Evolutionary conservation across 805 yeast genomes (phyloP), one percentile per base, ranked within the genome.

Genomic region (Yamadazyma insecticola): DNA sequence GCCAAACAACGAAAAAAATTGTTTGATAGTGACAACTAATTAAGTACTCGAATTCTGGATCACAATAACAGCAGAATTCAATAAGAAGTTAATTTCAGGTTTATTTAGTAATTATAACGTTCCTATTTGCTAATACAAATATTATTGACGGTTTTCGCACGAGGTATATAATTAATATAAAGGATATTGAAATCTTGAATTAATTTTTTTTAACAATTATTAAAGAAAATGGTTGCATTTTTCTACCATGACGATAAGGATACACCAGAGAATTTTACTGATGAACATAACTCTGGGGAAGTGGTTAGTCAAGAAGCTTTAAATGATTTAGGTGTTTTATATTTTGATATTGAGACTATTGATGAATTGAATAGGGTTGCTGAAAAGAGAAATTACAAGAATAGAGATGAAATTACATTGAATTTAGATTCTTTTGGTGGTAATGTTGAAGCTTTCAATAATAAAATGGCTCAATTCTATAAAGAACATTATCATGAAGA

Each of bases 401-500:
- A 88, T 60, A 64, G 94, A 39, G 98, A 90, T 55, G 67, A 63
- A 26, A 75, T 90, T 16, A 62, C 60, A 25, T 69, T 89, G 31
- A 72, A 77, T 17, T 70, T 75, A 17, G 71, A 59, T 3, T 67
- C 82, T 0, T 76, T 87, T 50, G 76, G 80, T 14, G 78, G 78
- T 22, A 80, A 75, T 32, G 33, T 51, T 9, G 54, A 51, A 3
- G 79, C 74, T 0, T 74, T 83, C 47, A 67, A 75, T 41, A 66
- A 63, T 30, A 86, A 87, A 55, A 67, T 90, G 55, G 66, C 72
- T 40, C 70, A 60, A 25, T 88, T 89, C 57, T 85, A 78, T 61
- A 64, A 72, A 28, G 96, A 90, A 51, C 98, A 90, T 57, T 67
- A 87, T 32, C 98, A 90, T 53, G 97, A 90, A 53, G 98, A 90